Percentiles rank a stretch among this genome's conserved stretches.
Evolutionary conservation across 2,329 filamentous ascomycete species (phyloP).

Genomic region (Colletotrichum simmondsii): DNA sequence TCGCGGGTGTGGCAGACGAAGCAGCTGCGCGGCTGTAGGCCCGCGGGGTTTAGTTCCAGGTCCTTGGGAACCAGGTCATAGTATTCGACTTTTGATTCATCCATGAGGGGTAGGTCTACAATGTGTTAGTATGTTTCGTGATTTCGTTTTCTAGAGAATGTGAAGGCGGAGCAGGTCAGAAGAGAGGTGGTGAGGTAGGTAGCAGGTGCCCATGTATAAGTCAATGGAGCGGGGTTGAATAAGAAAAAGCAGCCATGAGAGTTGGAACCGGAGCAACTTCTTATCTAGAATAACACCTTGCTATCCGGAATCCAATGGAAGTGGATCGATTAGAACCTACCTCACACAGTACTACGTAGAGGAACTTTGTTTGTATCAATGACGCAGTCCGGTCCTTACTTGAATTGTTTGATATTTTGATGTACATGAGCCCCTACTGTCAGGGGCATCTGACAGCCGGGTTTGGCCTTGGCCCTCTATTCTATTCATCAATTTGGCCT

Average conservation of each 20-base stretch:
- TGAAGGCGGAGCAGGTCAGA: background rate
- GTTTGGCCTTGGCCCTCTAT: background rate
- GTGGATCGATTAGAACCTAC: background rate
- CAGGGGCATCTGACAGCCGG: background rate
- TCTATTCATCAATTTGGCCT: background rate
- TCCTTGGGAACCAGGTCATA: background rate
- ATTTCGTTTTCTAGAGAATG: background rate
- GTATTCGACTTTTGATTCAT: background rate
- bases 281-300: background rate
- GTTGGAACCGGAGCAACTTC: background rate
- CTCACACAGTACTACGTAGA: background rate
- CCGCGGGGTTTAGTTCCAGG: background rate
- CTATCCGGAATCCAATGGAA: background rate
- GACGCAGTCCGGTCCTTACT: background rate
- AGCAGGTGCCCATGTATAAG: background rate
- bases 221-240: background rate
- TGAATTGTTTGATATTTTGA: background rate
- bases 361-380: background rate
- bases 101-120: background rate
- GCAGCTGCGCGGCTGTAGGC: background rate
- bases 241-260: no score
- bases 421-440: background rate
- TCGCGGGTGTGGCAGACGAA: background rate
- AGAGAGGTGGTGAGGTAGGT: background rate
- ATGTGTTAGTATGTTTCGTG: background rate